Conservation (phyloP, 1,139 yeast species). For the Blastobotrys aristatus region DNA sequence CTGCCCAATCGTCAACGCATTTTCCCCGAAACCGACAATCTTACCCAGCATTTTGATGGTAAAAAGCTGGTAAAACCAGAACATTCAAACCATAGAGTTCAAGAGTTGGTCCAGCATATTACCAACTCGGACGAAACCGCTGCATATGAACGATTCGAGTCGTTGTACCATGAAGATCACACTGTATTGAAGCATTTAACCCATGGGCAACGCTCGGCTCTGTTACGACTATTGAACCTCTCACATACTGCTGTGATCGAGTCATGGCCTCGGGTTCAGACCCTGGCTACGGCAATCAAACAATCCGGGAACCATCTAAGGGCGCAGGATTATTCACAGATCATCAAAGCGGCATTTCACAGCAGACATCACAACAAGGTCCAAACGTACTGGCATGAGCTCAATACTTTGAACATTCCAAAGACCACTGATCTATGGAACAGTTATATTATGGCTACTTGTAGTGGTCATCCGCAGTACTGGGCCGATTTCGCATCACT, state of each 20-base stretch:
- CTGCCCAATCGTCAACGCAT: conserved; percentile 5
- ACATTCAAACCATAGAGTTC: conserved; percentile 8
- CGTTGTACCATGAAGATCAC: conserved; percentile 14
- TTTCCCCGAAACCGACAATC: conserved; percentile 9
- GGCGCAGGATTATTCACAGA: conserved; percentile 26
- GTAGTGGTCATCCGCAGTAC: conserved; percentile 31
- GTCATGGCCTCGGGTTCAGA: conserved; percentile 2
- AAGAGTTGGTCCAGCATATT: conserved; percentile 9
- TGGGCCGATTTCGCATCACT: conserved; percentile 22
- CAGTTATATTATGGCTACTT: conserved; percentile 32
- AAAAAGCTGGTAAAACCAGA: not conserved
- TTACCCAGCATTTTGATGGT: not conserved
- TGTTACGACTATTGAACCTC: conserved; percentile 7
- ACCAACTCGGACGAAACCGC: not conserved
- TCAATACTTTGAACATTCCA: conserved; percentile 12
- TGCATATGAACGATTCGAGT: conserved; percentile 11
- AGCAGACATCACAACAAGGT: conserved; percentile 24
- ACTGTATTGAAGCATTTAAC: conserved; percentile 10
- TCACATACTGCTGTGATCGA: not conserved
- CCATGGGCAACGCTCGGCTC: conserved; percentile 8
- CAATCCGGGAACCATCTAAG: conserved; percentile 22
- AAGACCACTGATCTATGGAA: conserved; percentile 33
- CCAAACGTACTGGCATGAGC: conserved; percentile 28
- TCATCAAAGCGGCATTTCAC: conserved; percentile 30
- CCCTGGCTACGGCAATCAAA: conserved; percentile 19